Evolutionary conservation across 2,329 filamentous ascomycete genomes (phyloP), one percentile per base, ranked within the genome.

Genomic region (Metarhizium rileyi): DNA sequence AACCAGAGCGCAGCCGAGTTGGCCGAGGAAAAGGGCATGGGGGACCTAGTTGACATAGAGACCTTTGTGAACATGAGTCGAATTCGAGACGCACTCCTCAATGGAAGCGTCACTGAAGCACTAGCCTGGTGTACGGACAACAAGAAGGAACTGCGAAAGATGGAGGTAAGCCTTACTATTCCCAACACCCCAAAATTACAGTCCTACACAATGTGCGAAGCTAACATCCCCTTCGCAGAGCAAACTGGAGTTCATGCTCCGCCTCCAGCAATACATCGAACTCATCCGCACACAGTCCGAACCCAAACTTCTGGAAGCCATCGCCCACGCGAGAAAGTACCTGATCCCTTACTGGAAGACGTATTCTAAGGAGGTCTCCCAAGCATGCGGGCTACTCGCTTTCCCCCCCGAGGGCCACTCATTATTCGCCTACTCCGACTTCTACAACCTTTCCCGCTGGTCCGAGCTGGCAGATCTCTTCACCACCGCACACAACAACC

Each of bases 181-280:
- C n/a, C n/a, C n/a, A n/a, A n/a, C n/a, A n/a, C n/a, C n/a, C n/a
- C n/a, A n/a, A n/a, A n/a, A n/a, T n/a, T n/a, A n/a, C 36, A 23
- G 44, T 16, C 16, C 30, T 18, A 40, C 44, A 49, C 52, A 49
- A 50, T 54, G 43, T n/a, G 7, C 14, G 5, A 26, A 27, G n/a
- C 9, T 36, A 3, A 33, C 18, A 38, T 20, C 2, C 2, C 3
- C n/a, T n/a, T 33, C n/a, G 1, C 52, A 89, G 76, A 89, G 84
- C 61, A 87, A 86, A 56, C 77, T 98, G 16, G 93, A 98, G 66
- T 95, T 95, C 62, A 88, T 95, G 74, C 78, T 98, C 41, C 84
- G 93, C 12, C 77, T 94, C 59, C 93, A 98, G 66, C 90, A 97
- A 65, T 97, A 90, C 65, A 90, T 97, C 59, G 93, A 97, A 67